Conservation (phyloP, 2,329 filamentous ascomycete species). For the Arachnomyces sp. region DNA sequence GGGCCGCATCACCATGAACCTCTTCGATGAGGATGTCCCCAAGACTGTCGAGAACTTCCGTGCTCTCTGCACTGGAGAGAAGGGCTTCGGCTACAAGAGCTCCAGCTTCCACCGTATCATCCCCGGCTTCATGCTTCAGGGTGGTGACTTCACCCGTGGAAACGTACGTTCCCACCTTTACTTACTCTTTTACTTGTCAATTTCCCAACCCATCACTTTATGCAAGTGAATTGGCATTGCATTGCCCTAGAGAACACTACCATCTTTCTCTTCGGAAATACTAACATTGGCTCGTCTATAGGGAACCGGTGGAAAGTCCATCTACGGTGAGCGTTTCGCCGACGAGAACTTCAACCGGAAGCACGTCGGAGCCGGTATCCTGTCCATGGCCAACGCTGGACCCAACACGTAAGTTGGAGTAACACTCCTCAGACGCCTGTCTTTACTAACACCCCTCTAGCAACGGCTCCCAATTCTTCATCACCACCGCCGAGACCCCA, state of each 20-base stretch:
- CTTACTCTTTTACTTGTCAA: background rate
- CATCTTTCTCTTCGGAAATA: too few species aligned
- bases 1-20: constrained; percentile 80
- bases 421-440: background rate
- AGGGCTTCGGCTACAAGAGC: constrained; percentile 74
- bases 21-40: constrained; percentile 78
- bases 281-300: constrained; percentile 27
- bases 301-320: constrained; percentile 87
- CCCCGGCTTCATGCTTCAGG: constrained; percentile 90
- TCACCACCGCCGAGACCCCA: constrained; percentile 58
- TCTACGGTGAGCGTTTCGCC: constrained; percentile 89
- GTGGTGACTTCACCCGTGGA: constrained; percentile 86
- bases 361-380: constrained; percentile 67
- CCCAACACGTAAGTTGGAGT: constrained; percentile 65
- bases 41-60: constrained; percentile 83
- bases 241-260: too few species aligned
- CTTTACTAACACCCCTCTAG: constrained; percentile 25
- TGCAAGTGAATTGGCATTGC: too few species aligned
- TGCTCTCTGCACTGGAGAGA: constrained; percentile 69
- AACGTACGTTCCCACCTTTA: constrained; percentile 56
- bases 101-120: constrained; percentile 91
- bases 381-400: constrained; percentile 94
- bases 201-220: too few species aligned
- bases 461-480: constrained; percentile 67
- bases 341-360: constrained; percentile 82